Conservation (phyloP, 164 flowering plant species). For the Annona squamosa region DNA sequence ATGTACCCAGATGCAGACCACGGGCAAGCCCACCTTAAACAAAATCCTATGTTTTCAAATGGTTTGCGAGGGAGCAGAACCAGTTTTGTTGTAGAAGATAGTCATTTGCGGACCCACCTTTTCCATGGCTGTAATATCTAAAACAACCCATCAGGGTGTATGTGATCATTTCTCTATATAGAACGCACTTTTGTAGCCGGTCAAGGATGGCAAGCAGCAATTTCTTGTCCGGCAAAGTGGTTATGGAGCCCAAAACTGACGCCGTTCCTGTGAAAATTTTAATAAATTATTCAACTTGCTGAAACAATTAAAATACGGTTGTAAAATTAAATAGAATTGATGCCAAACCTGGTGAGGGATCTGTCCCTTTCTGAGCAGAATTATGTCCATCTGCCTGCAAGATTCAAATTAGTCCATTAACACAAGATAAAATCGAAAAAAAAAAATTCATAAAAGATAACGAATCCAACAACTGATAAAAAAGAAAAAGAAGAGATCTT, state of each 20-base stretch:
- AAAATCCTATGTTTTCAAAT: no score
- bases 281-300: not conserved
- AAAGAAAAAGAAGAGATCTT: not conserved
- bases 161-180: not conserved
- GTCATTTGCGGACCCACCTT: not conserved
- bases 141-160: not conserved
- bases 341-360: conserved; percentile 41
- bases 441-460: not conserved
- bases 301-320: not conserved
- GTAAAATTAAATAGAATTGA: conserved; percentile 2
- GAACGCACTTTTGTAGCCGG: conserved; percentile 50
- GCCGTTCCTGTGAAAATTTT: conserved; percentile 44
- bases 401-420: conserved; percentile 2
- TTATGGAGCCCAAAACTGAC: conserved; percentile 65
- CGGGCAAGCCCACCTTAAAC: not conserved
- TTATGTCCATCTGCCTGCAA: conserved; percentile 45
- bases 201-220: conserved; percentile 83
- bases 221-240: conserved; percentile 89
- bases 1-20: not conserved
- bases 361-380: conserved; percentile 47
- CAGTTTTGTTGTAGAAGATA: not conserved
- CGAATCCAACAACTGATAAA: not conserved
- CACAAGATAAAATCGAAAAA: not conserved
- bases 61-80: no score
- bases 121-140: not conserved